Base-by-base conservation (phyloP, 768 basidiomycete species). In the Cyclocybe aegerita region DNA sequence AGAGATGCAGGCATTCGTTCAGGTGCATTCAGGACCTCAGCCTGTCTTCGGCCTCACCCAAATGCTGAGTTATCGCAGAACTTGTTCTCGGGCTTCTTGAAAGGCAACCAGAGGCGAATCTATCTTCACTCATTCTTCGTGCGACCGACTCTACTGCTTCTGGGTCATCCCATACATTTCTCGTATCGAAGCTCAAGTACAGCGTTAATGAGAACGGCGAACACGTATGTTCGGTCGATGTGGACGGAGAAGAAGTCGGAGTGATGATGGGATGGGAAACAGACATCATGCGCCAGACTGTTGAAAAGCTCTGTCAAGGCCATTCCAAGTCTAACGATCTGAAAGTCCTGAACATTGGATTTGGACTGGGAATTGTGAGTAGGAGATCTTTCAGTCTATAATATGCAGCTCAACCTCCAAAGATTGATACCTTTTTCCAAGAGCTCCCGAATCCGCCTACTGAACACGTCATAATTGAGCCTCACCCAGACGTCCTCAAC, bases 181-280 rank as follows among this genome's bases (percentile, higher is more conserved):
- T 99, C 14, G 64, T 78, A 2, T 88, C 90, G 2, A 76, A 71
- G 46, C 70, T 98, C 36, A 74, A 74, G 34, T 98, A 83, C 67
- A 78, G 75, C 8, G 74, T 68, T 32, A 93, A 96, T 63, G 72
- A 77, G 31, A 66, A 79, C 33, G 92, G 89, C 1, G 92, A 94
- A 65, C 88, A 93, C 43, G 80, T 97, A 15, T 97, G 94, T 54
- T 68, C 90, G 44, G 62, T 92, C 46, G 70, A 77, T 52, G 73
- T 79, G 2, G 79, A 74, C 10, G 83, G 82, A 29, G 86, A 87
- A 56, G 88, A 93, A 52, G 81, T 95, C n/a, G 93, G 93, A 9
- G 96, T 99, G 4, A 99, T 99, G 97, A 99, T 99, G 97, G 93
- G 94, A 1, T 99, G 97, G 97, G 97, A 99, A 67, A 70, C 71